These are phyloP conservation scores for Sugiyamaella xylanicola DNA, from an alignment of 1,139 yeast species.

Conservation along the genomic window DNA sequence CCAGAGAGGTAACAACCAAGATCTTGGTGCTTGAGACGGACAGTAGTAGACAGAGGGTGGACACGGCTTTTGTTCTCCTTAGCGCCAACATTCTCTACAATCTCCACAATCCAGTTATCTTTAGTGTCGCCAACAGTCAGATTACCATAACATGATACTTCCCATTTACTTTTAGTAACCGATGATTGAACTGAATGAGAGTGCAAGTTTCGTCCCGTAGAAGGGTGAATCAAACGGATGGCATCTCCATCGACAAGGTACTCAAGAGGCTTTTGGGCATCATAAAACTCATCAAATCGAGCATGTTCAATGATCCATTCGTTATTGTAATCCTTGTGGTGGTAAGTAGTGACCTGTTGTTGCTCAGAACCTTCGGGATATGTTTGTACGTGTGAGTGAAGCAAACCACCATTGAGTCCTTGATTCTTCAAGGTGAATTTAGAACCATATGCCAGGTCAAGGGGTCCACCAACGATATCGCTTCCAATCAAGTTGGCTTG, in stretches of 20 bases:
- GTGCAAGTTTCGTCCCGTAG: constrained; percentile 89
- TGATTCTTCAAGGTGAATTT: constrained; percentile 80
- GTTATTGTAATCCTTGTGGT: constrained; percentile 89
- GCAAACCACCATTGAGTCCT: constrained; percentile 87
- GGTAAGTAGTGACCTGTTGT: constrained; percentile 94
- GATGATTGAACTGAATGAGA: constrained; percentile 86
- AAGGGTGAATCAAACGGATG: constrained; percentile 75
- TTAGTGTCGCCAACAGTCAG: constrained; percentile 81
- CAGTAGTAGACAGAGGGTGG: constrained; percentile 85
- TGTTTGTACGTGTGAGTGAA: constrained; percentile 92
- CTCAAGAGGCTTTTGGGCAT: constrained; percentile 56
- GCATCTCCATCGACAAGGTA: constrained; percentile 70
- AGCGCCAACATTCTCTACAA: constrained; percentile 71
- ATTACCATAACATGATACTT: constrained; percentile 94
- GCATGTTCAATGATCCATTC: constrained; percentile 84
- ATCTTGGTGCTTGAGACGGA: constrained; percentile 69
- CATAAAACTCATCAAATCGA: constrained; percentile 59
- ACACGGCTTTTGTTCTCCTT: constrained; percentile 57
- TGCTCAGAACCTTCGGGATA: constrained; percentile 95
- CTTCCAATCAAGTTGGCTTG: constrained; percentile 90
- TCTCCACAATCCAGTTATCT: constrained; percentile 93
- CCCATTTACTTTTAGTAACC: constrained; percentile 65
- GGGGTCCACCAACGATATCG: constrained; percentile 80
- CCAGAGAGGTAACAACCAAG: constrained; percentile 87
- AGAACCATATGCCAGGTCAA: constrained; percentile 84